A percentile compares a stretch with the other conserved stretches of the same genome.
These are phyloP conservation scores for Elongisporangium prolatum DNA, from an alignment of 352 stramenopile species.

Conservation along the genomic window DNA sequence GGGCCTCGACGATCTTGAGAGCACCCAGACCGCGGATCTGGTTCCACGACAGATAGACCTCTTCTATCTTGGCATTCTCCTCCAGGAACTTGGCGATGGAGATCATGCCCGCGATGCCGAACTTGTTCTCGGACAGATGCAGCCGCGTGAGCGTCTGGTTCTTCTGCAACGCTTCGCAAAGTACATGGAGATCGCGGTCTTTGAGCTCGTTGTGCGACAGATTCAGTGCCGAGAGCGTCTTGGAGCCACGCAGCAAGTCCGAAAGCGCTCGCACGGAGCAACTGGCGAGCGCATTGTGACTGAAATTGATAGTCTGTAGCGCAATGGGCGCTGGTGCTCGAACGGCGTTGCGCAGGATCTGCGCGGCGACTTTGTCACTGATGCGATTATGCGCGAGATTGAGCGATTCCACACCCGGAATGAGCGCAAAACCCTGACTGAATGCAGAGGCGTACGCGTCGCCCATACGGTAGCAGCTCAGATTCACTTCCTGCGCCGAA, in stretches of 20 bases:
- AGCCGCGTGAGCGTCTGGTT: constrained; percentile 61
- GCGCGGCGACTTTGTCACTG: constrained; percentile 45
- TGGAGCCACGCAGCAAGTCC: constrained; percentile 33
- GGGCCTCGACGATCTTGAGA: constrained; percentile 63
- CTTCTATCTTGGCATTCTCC: constrained; percentile 71
- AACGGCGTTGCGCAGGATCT: constrained; percentile 35
- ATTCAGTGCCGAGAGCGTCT: constrained; percentile 56
- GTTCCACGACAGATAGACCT: constrained; percentile 77
- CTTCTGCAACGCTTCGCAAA: constrained; percentile 69
- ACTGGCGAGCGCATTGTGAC: constrained; percentile 47
- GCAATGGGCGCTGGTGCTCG: background rate
- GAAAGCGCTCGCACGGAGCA: constrained; percentile 34
- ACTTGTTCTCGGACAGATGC: constrained; percentile 73
- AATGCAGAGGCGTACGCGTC: constrained; percentile 55
- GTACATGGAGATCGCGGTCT: constrained; percentile 54
- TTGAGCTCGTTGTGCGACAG: constrained; percentile 60
- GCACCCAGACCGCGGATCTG: constrained; percentile 61
- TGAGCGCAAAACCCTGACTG: constrained; percentile 51
- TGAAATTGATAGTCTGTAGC: constrained; percentile 58
- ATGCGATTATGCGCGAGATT: constrained; percentile 77
- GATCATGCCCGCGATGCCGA: constrained; percentile 50
- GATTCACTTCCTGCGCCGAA: constrained; percentile 55
- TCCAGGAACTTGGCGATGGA: constrained; percentile 67
- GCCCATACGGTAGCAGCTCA: constrained; percentile 68
- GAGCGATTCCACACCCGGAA: constrained; percentile 58